Base-by-base conservation (phyloP, 2,329 filamentous ascomycete species). In the Colletotrichum cereale region DNA sequence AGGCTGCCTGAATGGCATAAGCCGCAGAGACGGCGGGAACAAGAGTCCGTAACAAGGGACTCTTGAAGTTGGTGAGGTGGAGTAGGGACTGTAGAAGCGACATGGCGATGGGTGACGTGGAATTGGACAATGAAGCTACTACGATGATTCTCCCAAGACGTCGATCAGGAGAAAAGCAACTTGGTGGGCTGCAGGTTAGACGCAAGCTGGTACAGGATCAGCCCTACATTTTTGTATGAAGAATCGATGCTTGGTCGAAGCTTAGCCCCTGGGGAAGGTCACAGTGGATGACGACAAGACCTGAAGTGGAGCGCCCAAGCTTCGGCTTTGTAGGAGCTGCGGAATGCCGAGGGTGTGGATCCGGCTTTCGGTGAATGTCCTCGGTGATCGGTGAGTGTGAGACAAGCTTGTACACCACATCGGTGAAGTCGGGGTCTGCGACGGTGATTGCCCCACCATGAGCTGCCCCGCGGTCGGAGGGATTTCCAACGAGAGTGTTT, bases 11-110 rank as follows among this genome's bases (percentile, higher is more conserved):
- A 57, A 93, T 83, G 2, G 87, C 88, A 75, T 90, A 90, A 2
- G 90, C 90, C 12, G 91, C 86, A 7, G 86, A 86, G 16, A 92
- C 85, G 44, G 86, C 86, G 2, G 91, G 91, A 2, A 92, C 83
- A 12, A 91, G 81, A 0, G 89, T 91, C 53, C 89, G 85, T 16
- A 92, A 83, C 68, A 93, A 86, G 1, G 90, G 89, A 63, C 82
- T 88, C 70, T 85, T 84, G 83, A 89, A 92, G 78, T 89, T 88
- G 38, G 89, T 91, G 12, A 86, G 80, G 75, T 86, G 85, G 44
- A 93, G 87, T 62, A 92, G 80, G 60, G 82, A 81, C 53, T 80
- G 77, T 40, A 84, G 73, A 40, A 84, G 75, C n/a, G 80, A 70
- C 79, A 82, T 83, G 56, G 14, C 55, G 48, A 2, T 31, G 16